phyloP scores from a whole-genome alignment of 2,329 filamentous ascomycete genomes.

The Fusarium albosuccineum region DNA sequence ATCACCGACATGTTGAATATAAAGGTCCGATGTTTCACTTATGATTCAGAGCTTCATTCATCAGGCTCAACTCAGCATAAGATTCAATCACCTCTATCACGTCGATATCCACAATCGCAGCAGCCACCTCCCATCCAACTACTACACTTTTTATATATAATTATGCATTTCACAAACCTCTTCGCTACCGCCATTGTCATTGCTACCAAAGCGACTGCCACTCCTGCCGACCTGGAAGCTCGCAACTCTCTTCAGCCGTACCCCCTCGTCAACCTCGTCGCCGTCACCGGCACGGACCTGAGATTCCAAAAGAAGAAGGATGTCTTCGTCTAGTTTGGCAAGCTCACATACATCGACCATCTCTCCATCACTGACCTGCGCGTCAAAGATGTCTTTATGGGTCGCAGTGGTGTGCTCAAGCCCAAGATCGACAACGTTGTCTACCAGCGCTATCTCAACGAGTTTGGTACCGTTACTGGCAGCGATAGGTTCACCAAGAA shows the following conservation, averaged over 20 bases:
- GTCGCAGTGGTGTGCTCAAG: background rate
- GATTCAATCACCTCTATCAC: background rate
- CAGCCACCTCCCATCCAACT: background rate
- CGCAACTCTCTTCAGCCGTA: background rate
- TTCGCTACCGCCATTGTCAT: background rate
- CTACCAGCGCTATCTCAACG: conserved; percentile 3
- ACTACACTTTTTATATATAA: background rate
- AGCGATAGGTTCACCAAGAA: conserved; percentile 1
- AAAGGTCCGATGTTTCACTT: no score
- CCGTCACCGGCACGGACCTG: background rate
- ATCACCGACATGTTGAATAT: no score
- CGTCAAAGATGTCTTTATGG: background rate
- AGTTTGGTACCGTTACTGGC: background rate
- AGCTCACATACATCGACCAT: background rate
- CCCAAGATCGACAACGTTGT: conserved; percentile 7
- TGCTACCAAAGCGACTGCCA: background rate
- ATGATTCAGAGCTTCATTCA: no score
- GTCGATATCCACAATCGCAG: no score
- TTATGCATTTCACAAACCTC: conserved; percentile 6
- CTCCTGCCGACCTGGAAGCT: background rate
- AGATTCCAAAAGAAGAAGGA: background rate
- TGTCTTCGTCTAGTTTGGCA: background rate
- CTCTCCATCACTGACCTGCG: background rate
- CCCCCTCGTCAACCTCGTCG: background rate
- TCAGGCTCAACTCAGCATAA: background rate